Conservation (phyloP, 257 asterid genomes). For the Solanum appendiculatum region DNA sequence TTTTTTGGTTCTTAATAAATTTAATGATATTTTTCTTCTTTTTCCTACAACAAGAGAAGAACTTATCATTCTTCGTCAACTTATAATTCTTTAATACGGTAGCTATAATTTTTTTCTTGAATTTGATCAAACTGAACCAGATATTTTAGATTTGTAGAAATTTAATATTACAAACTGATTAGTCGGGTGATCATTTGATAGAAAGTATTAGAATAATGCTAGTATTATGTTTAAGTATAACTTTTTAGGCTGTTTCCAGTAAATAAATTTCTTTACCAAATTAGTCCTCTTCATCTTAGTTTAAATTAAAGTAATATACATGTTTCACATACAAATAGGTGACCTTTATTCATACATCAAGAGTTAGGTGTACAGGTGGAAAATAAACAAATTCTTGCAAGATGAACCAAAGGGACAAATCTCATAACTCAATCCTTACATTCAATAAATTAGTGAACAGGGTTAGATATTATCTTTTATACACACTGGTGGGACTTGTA, state of each 20-base stretch:
- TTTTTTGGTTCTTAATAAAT: too few relatives aligned
- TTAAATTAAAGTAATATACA: too few relatives aligned
- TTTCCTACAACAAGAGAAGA: not conserved
- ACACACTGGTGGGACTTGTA: not conserved
- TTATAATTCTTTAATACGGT: too few relatives aligned
- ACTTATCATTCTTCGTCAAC: not conserved
- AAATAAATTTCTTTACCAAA: not conserved
- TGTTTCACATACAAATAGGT: not conserved
- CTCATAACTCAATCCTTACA: not conserved
- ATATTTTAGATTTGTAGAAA: too few relatives aligned
- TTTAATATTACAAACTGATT: too few relatives aligned
- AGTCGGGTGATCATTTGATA: not conserved
- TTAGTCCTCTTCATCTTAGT: not conserved
- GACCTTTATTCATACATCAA: too few relatives aligned
- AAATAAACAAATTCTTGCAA: too few relatives aligned
- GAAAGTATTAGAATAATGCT: not conserved
- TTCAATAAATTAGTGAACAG: too few relatives aligned
- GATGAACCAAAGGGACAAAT: not conserved
- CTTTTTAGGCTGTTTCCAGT: not conserved
- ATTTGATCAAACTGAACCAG: not conserved
- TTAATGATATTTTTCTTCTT: too few relatives aligned
- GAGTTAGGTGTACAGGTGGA: too few relatives aligned
- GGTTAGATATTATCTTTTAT: not conserved
- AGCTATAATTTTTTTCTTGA: not conserved
- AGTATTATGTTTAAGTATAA: too few relatives aligned